phyloP scores from a whole-genome alignment of 495 filamentous ascomycete species.

The Xylaria venustula region DNA sequence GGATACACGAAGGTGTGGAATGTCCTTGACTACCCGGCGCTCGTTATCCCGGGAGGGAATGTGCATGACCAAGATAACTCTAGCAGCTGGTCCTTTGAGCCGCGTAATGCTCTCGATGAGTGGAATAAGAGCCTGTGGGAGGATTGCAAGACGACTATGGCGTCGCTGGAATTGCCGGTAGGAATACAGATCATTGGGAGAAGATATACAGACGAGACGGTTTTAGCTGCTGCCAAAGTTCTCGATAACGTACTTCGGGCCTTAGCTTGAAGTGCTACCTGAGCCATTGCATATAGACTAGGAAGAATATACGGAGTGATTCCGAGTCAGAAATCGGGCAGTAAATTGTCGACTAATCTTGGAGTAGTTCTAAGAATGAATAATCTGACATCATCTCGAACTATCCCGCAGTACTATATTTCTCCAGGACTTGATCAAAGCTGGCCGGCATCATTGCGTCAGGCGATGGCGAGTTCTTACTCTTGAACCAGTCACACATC shows the following conservation, averaged over 20 bases:
- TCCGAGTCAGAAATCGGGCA: no score
- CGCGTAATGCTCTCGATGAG: constrained; percentile 35
- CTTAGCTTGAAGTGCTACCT: background rate
- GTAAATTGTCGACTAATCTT: no score
- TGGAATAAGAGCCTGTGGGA: constrained; percentile 34
- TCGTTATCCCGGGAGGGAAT: constrained; percentile 60
- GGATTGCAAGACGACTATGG: constrained; percentile 59
- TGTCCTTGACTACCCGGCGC: constrained; percentile 70
- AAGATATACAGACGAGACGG: constrained; percentile 77
- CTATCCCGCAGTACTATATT: no score
- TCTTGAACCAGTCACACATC: constrained; percentile 59
- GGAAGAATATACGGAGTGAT: no score
- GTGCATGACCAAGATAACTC: constrained; percentile 26
- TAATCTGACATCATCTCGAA: no score
- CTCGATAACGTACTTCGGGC: constrained; percentile 59
- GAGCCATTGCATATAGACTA: background rate
- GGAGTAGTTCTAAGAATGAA: no score
- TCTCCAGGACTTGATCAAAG: constrained; percentile 54
- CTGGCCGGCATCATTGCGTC: constrained; percentile 68
- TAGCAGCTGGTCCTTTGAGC: constrained; percentile 39
- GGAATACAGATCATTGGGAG: constrained; percentile 75
- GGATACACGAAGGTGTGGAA: constrained; percentile 38
- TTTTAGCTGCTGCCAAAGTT: constrained; percentile 67
- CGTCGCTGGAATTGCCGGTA: constrained; percentile 75
- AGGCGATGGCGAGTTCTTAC: constrained; percentile 61